A percentile compares a stretch with the other conserved stretches of the same genome.
phyloP scores from a whole-genome alignment of 2,329 filamentous ascomycete species.

The Calonectria ilicicola region DNA sequence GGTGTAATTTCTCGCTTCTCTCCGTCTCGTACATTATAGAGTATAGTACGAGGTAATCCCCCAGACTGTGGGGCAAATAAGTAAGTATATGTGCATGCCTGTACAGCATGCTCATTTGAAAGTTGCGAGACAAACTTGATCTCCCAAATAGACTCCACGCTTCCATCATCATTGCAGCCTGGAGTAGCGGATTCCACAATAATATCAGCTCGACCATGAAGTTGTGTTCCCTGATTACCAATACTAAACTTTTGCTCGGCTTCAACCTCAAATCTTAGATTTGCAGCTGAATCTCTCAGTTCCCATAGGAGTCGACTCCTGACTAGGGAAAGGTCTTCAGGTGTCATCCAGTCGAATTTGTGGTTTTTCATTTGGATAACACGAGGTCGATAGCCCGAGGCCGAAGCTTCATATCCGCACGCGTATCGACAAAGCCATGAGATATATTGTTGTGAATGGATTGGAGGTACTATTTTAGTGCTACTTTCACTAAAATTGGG shows the following conservation, averaged over 20 bases:
- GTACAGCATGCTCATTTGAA: neutral
- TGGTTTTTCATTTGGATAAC: neutral
- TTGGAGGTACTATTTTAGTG: neutral
- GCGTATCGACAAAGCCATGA: neutral
- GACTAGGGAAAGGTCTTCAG: neutral
- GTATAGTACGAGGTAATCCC: neutral
- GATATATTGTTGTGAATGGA: neutral
- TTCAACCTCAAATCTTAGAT: neutral
- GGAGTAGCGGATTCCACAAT: neutral
- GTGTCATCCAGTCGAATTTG: neutral
- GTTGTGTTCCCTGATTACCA: neutral
- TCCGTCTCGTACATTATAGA: neutral
- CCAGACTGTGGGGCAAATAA: neutral
- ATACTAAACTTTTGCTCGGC: neutral
- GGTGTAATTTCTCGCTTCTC: neutral
- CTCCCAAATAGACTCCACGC: neutral
- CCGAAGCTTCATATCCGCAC: neutral
- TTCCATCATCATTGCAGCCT: too few species aligned
- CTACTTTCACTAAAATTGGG: too few species aligned
- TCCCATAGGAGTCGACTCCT: neutral
- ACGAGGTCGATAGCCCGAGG: neutral
- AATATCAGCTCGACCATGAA: neutral
- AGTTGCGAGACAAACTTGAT: neutral
- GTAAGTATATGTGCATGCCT: neutral
- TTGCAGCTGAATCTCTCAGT: neutral